These are phyloP conservation scores for Mycena rebaudengoi DNA, from an alignment of 768 basidiomycete genomes.

Conservation along the genomic window DNA sequence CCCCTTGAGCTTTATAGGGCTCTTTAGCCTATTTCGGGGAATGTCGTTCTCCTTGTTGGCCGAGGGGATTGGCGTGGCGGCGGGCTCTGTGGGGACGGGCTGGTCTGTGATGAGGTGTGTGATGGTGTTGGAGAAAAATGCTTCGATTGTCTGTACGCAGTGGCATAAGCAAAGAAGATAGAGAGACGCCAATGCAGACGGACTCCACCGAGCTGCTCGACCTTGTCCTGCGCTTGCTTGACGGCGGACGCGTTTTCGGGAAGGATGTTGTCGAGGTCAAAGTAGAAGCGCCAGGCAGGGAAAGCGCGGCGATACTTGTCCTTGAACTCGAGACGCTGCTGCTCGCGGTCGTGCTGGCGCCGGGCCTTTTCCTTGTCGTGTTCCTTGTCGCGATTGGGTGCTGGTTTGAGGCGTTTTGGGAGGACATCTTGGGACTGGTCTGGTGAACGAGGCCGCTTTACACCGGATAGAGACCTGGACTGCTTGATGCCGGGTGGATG, in stretches of 20 bases:
- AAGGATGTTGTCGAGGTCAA: conserved; percentile 70
- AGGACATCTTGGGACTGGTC: conserved; percentile 49
- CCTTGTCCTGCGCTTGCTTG: conserved; percentile 59
- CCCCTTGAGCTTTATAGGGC: conserved; percentile 73
- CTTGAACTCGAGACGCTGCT: conserved; percentile 75
- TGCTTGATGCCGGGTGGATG: conserved; percentile 52
- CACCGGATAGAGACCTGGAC: conserved; percentile 38
- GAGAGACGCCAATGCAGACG: conserved; percentile 40
- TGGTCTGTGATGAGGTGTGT: conserved; percentile 88
- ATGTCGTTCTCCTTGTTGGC: conserved; percentile 73
- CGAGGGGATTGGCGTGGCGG: conserved; percentile 40
- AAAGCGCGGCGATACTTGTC: conserved; percentile 88
- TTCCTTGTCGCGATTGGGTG: conserved; percentile 35
- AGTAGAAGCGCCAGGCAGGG: conserved; percentile 85
- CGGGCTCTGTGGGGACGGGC: conserved; percentile 40
- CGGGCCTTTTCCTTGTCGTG: conserved; percentile 56
- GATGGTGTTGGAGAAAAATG: conserved; percentile 87
- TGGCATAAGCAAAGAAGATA: conserved; percentile 10
- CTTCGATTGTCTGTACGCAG: conserved; percentile 72
- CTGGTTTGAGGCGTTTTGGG: conserved; percentile 56
- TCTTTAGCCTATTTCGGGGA: conserved; percentile 53
- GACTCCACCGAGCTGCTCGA: conserved; percentile 81
- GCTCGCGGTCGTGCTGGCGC: conserved; percentile 59
- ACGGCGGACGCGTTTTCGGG: conserved; percentile 43
- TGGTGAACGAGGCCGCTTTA: conserved; percentile 61